Evolutionary conservation across 768 basidiomycete species (phyloP).

Genomic region (Kwoniella newhampshirensis): DNA sequence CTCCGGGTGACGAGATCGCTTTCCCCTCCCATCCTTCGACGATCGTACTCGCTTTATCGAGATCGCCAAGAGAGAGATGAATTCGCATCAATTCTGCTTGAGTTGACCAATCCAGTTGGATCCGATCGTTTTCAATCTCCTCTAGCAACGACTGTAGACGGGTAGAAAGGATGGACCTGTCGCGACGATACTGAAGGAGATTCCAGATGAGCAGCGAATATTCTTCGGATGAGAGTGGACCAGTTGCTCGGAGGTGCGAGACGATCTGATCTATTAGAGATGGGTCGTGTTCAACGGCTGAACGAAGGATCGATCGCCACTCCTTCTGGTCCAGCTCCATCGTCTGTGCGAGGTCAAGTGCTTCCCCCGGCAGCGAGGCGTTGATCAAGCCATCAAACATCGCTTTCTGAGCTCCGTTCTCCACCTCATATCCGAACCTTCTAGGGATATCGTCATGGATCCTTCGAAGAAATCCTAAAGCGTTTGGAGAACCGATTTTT

Average conservation of each 20-base stretch:
- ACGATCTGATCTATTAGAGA: neutral
- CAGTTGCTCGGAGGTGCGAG: neutral
- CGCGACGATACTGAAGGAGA: neutral
- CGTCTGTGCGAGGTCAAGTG: conserved; percentile 3
- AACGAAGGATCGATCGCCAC: conserved; percentile 9
- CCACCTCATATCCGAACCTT: neutral
- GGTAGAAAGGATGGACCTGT: neutral
- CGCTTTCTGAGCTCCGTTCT: neutral
- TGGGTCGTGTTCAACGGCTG: conserved; percentile 1
- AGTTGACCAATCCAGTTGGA: neutral
- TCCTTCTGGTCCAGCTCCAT: neutral
- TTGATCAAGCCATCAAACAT: conserved; percentile 3
- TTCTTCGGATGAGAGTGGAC: neutral
- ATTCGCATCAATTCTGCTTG: conserved; percentile 25
- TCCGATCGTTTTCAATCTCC: neutral
- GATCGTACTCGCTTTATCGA: conserved; percentile 19
- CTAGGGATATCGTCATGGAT: conserved; percentile 9
- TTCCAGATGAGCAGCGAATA: conserved; percentile 3
- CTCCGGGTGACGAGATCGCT: neutral
- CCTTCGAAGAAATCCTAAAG: conserved; percentile 5
- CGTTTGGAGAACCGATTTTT: neutral
- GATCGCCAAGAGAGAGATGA: conserved; percentile 20
- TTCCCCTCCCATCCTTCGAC: conserved; percentile 2
- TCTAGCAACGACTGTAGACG: neutral
- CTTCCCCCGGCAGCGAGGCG: conserved; percentile 8